phyloP scores from a whole-genome alignment of 129 eudicot species.

The Helianthus annuus region HanXRQr2.0-SUNRISE NC_035438.2:133952753-133953252 shows the following conservation, averaged over 20 bases:
- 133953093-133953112: background rate
- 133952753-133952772: no score
- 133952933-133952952: no score
- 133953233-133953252: background rate
- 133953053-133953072: no score
- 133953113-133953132: constrained; percentile 1
- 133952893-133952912: no score
- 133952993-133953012: background rate
- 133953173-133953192: background rate
- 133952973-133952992: no score
- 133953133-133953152: background rate
- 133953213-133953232: background rate
- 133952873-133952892: background rate
- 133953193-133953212: background rate
- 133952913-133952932: no score
- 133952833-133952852: background rate
- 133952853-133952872: background rate
- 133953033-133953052: background rate
- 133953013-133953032: background rate
- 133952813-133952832: background rate
- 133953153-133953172: no score
- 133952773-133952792: no score
- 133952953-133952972: no score
- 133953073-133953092: no score
- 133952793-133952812: no score